phyloP scores from a whole-genome alignment of 345 rosid genomes.

The Pelargonium nanum region DNA sequence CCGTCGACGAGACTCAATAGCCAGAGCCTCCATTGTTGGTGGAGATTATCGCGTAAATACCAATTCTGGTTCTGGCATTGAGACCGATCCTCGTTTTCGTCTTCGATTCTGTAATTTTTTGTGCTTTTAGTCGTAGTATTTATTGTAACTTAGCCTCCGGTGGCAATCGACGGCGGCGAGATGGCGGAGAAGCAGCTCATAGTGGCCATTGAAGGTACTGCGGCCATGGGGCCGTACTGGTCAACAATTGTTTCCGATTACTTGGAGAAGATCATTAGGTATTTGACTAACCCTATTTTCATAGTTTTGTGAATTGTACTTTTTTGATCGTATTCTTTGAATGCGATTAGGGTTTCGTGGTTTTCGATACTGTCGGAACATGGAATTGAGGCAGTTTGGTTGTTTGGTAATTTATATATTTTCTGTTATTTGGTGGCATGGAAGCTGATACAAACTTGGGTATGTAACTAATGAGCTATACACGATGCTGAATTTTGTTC shows the following conservation, averaged over 20 bases:
- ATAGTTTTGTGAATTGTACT: neutral
- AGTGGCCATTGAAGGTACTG: slow-evolving; percentile 85
- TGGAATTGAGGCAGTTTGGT: neutral
- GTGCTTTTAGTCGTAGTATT: neutral
- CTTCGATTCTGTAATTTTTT: neutral
- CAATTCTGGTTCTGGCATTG: neutral
- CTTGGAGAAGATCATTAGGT: slow-evolving; percentile 86
- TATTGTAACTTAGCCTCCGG: neutral
- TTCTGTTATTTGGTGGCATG: neutral
- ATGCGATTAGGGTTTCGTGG: slow-evolving; percentile 19
- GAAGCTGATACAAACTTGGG: too few species aligned
- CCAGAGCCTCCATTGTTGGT: neutral
- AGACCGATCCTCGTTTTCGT: neutral
- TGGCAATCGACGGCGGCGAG: neutral
- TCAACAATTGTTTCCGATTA: slow-evolving; percentile 59
- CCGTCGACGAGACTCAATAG: neutral
- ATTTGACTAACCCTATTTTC: neutral
- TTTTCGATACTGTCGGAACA: neutral
- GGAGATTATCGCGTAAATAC: neutral
- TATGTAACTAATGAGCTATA: too few species aligned
- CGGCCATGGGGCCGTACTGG: slow-evolving; percentile 92
- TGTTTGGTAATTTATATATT: neutral
- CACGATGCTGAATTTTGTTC: too few species aligned
- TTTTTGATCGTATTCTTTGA: neutral
- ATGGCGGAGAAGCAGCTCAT: slow-evolving; percentile 79